Evolutionary conservation across 768 basidiomycete genomes (phyloP).

Genomic region (Hydnomerulius pinastri): DNA sequence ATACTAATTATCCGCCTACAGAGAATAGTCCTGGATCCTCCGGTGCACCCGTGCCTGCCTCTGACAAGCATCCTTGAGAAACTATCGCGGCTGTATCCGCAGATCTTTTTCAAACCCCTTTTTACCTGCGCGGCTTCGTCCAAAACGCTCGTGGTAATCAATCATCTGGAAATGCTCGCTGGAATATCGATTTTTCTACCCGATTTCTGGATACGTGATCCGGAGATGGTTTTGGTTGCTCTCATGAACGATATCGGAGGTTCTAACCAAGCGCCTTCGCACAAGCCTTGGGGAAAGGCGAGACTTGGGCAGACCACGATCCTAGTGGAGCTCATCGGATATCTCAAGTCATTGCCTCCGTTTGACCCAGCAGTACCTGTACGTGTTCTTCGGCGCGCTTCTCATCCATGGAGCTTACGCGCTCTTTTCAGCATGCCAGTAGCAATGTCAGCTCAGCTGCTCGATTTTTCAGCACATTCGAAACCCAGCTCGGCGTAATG

Average conservation of each 20-base stretch:
- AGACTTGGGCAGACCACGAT: conserved; percentile 65
- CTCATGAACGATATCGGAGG: conserved; percentile 50
- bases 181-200: conserved; percentile 55
- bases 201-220: conserved; percentile 67
- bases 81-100: conserved; percentile 55
- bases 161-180: conserved; percentile 56
- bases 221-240: conserved; percentile 75
- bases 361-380: conserved; percentile 44
- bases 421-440: neutral
- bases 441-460: neutral
- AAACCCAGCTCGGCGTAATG: conserved; percentile 54
- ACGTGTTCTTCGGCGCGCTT: conserved; percentile 10
- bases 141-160: conserved; percentile 59
- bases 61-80: conserved; percentile 54
- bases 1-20: conserved; percentile 24
- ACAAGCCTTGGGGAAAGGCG: conserved; percentile 44
- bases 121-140: conserved; percentile 68
- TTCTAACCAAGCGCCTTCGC: conserved; percentile 15
- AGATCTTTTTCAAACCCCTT: conserved; percentile 70
- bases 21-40: conserved; percentile 58
- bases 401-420: neutral
- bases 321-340: conserved; percentile 60
- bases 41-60: conserved; percentile 44
- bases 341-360: conserved; percentile 46
- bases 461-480: conserved; percentile 54